Conservation (phyloP, 495 filamentous ascomycete genomes). For the Collariella sp. region DNA sequence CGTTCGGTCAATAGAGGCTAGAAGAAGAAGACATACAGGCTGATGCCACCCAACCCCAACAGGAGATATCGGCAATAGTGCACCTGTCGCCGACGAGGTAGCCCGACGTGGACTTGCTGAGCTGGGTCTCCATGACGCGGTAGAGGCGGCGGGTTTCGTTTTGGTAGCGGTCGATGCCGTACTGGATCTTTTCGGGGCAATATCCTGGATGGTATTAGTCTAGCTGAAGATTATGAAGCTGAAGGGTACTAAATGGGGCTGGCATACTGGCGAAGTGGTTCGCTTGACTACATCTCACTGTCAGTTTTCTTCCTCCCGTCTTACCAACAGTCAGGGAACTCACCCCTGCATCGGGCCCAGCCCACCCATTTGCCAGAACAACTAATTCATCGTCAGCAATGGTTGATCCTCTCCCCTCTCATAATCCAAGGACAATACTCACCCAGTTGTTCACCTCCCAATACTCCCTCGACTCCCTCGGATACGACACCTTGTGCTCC, state of each 20-base stretch:
- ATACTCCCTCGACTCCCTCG: constrained; percentile 60
- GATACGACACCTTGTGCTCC: constrained; percentile 78
- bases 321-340: background rate
- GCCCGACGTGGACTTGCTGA: constrained; percentile 51
- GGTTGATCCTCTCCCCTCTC: background rate
- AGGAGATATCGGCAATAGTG: constrained; percentile 78
- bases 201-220: constrained; percentile 40
- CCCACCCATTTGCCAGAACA: constrained; percentile 55
- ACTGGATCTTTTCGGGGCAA: constrained; percentile 78
- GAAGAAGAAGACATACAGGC: constrained; percentile 19
- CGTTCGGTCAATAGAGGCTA: background rate
- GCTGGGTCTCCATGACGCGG: constrained; percentile 64
- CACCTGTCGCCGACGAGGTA: constrained; percentile 73
- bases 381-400: constrained; percentile 11
- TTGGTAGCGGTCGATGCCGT: constrained; percentile 74
- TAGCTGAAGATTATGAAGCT: background rate
- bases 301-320: constrained; percentile 4
- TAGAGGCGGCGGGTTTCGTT: constrained; percentile 79
- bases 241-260: no score
- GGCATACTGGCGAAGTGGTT: constrained; percentile 70
- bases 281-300: constrained; percentile 41
- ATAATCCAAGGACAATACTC: constrained; percentile 2
- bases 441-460: constrained; percentile 77
- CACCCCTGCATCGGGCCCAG: constrained; percentile 83
- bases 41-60: constrained; percentile 64